Base-by-base conservation (phyloP, 768 basidiomycete genomes). In the Leccinellum rugosiceps region DNA sequence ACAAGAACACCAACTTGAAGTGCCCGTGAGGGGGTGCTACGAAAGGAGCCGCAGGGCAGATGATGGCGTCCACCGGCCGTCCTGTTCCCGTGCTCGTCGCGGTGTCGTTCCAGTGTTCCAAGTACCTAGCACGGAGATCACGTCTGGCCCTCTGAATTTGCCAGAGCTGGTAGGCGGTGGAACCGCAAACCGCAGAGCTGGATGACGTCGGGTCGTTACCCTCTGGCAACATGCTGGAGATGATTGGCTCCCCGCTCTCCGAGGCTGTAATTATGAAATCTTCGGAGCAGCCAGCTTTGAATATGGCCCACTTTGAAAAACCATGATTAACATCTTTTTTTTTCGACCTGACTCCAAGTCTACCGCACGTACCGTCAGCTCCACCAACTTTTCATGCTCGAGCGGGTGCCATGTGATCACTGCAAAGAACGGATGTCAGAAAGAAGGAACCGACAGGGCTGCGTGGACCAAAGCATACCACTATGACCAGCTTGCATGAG, bases 21-120 rank as follows among this genome's bases (percentile, higher is more conserved):
- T 67, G 67, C 15, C 87, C 88, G 64, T 90, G 89, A 10, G 84
- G 87, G 5, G 82, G 72, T 1, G 90, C 86, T 1, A 78, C 72
- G 64, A 75, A 84, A 2, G 87, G 77, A 2, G 85, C 84, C 3
- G 75, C 77, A 21, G 91, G 87, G 2, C 77, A 72, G 34, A 92
- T 85, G 61, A 93, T 82, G 2, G 86, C 89, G 65, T 92, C 91
- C 6, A 92, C 80, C 5, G 88, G 86, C 2, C 91, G 73, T 2
- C 86, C 87, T 0, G 88, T 92, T 0, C 81, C 82, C 0, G 88
- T 91, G 14, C 63, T 48, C 0, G 53, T 59, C 10, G 62, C 72
- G 0, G 84, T 86, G 5, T 71, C 75, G 51, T 84, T 78, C 89
- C 88, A 91, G 50, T 81, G 71, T 48, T 84, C 79, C 47, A 88